A percentile compares a stretch with the other conserved stretches of the same genome.
phyloP scores from a whole-genome alignment of 805 yeast species.

The Metschnikowia lachancei region DNA sequence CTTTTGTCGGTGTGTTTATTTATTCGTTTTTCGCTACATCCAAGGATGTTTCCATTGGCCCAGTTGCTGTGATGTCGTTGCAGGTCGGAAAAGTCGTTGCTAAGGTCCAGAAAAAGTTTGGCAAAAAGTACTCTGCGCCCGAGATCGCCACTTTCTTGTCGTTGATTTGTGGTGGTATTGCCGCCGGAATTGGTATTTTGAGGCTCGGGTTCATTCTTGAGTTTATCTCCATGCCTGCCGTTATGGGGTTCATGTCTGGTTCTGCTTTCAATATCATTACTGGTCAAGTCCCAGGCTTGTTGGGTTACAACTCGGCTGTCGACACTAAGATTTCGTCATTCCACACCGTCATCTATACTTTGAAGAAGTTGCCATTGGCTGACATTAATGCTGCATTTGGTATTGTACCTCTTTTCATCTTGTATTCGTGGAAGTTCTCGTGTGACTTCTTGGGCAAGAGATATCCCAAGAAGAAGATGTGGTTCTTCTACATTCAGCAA shows the following conservation, averaged over 20 bases:
- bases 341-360: conserved; percentile 62
- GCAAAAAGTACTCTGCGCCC: conserved; percentile 54
- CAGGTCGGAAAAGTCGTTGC: conserved; percentile 78
- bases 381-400: conserved; percentile 89
- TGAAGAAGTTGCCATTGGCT: conserved; percentile 68
- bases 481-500: conserved; percentile 69
- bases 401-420: conserved; percentile 64
- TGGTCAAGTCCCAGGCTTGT: conserved; percentile 84
- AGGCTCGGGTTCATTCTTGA: conserved; percentile 87
- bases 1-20: conserved; percentile 85
- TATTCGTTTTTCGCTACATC: conserved; percentile 93
- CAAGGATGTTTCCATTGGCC: conserved; percentile 93
- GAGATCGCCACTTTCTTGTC: conserved; percentile 78
- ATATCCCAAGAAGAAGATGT: conserved; percentile 54
- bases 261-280: conserved; percentile 78
- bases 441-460: conserved; percentile 61
- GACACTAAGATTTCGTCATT: conserved; percentile 74
- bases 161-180: conserved; percentile 80
- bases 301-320: conserved; percentile 69
- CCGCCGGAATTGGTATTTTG: conserved; percentile 76
- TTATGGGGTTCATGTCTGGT: conserved; percentile 92
- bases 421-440: conserved; percentile 67
- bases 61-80: conserved; percentile 92
- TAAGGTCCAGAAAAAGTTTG: conserved; percentile 47
- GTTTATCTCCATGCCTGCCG: conserved; percentile 87